A percentile compares a stretch with the other conserved stretches of the same genome.
These are phyloP conservation scores for Fusarium sororula DNA, from an alignment of 2,329 filamentous ascomycete genomes.

Conservation along the genomic window DNA sequence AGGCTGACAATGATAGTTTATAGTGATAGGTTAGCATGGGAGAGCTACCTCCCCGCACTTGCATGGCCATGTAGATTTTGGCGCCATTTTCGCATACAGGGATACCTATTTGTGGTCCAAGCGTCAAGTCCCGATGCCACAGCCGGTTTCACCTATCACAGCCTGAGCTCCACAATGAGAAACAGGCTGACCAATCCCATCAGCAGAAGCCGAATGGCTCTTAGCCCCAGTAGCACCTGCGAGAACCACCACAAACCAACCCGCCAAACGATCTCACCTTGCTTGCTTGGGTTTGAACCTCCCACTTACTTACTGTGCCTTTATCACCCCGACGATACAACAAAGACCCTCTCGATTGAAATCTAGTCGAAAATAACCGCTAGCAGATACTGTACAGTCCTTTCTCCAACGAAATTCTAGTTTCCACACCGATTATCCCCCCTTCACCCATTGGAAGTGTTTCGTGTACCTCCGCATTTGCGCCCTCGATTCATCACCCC, in stretches of 20 bases:
- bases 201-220: constrained; percentile 26
- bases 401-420: not conserved
- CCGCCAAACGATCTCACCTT: constrained; percentile 31
- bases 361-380: not conserved
- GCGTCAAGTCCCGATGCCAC: constrained; percentile 28
- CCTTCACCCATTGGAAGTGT: not conserved
- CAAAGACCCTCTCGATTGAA: not conserved
- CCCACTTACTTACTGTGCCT: constrained; percentile 4
- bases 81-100: constrained; percentile 10
- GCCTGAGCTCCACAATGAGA: constrained; percentile 19
- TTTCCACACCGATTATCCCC: not conserved
- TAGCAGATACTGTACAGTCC: not conserved
- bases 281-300: constrained; percentile 28
- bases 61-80: constrained; percentile 22
- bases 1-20: constrained; percentile 23
- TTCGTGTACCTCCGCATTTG: constrained; percentile 31
- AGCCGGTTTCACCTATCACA: constrained; percentile 33
- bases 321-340: constrained; percentile 10
- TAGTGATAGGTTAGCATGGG: not conserved
- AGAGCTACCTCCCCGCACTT: constrained; percentile 38
- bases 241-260: constrained; percentile 36
- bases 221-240: constrained; percentile 34
- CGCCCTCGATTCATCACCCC: constrained; percentile 30
- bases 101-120: constrained; percentile 33
- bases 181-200: constrained; percentile 29